phyloP scores from a whole-genome alignment of 2,329 filamentous ascomycete species.

The Curvularia eragrostidis region DNA sequence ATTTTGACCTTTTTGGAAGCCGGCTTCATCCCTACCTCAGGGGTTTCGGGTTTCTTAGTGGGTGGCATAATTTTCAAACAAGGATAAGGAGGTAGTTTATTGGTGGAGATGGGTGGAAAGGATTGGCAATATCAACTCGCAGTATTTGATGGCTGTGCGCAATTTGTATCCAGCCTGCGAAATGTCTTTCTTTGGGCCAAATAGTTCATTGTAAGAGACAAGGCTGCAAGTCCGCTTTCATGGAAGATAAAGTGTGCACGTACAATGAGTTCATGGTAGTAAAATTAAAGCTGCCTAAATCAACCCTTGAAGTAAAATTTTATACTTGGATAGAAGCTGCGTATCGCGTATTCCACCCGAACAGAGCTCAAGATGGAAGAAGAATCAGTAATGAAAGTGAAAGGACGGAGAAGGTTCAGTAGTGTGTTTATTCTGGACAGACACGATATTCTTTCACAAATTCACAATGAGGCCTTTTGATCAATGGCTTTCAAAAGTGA shows the following conservation, averaged over 20 bases:
- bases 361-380: too few species aligned
- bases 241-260: background rate
- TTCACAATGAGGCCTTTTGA: background rate
- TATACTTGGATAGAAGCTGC: background rate
- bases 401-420: too few species aligned
- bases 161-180: background rate
- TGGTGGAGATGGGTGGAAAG: background rate
- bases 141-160: background rate
- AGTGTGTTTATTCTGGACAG: too few species aligned
- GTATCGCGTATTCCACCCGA: background rate
- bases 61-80: background rate
- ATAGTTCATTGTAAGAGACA: background rate
- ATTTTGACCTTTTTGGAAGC: conserved; percentile 9
- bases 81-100: background rate
- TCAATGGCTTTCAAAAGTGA: too few species aligned
- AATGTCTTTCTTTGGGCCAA: background rate
- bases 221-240: too few species aligned
- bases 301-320: background rate
- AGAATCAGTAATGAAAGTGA: too few species aligned
- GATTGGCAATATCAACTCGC: background rate
- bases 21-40: background rate
- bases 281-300: background rate
- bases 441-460: too few species aligned
- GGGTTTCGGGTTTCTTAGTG: background rate
- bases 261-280: background rate